A percentile compares a stretch with the other conserved stretches of the same genome.
phyloP scores from a whole-genome alignment of 805 yeast genomes.

The Yamadazyma takamatsuzukensis region DNA sequence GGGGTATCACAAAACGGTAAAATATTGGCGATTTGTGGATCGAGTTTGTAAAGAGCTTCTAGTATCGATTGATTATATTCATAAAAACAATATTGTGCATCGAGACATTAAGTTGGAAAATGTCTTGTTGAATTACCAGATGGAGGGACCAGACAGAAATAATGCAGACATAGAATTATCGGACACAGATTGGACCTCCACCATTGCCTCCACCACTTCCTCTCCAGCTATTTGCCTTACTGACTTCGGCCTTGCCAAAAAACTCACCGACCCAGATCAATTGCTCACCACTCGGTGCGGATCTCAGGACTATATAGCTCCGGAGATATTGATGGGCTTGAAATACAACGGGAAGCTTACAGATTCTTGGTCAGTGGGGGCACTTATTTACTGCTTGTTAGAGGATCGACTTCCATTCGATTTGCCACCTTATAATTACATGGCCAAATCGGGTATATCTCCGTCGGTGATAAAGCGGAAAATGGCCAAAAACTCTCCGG shows the following conservation, averaged over 20 bases:
- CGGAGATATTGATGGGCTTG: slow-evolving; percentile 86
- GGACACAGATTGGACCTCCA: no score
- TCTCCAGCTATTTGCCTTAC: slow-evolving; percentile 51
- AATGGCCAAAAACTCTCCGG: slow-evolving; percentile 49
- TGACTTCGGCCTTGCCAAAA: slow-evolving; percentile 86
- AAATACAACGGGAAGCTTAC: slow-evolving; percentile 88
- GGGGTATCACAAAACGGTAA: slow-evolving; percentile 26
- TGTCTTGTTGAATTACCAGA: slow-evolving; percentile 44
- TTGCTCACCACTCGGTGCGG: slow-evolving; percentile 87
- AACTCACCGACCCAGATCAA: slow-evolving; percentile 57
- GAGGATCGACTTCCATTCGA: slow-evolving; percentile 93
- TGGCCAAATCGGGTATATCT: slow-evolving; percentile 32
- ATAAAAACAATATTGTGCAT: slow-evolving; percentile 67
- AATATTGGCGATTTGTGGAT: slow-evolving; percentile 49
- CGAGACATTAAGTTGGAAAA: slow-evolving; percentile 92
- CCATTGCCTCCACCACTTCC: slow-evolving; percentile 1
- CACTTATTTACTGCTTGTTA: slow-evolving; percentile 75
- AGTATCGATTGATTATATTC: slow-evolving; percentile 69
- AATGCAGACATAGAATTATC: background rate
- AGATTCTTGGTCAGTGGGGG: slow-evolving; percentile 96
- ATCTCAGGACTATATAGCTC: slow-evolving; percentile 93
- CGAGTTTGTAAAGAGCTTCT: slow-evolving; percentile 69
- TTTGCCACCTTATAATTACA: slow-evolving; percentile 54
- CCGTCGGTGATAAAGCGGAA: slow-evolving; percentile 43
- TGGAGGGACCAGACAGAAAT: slow-evolving; percentile 18